Evolutionary conservation across 345 rosid species (phyloP), one percentile per base, ranked within the genome.

Genomic region (Balakata baccata): DNA sequence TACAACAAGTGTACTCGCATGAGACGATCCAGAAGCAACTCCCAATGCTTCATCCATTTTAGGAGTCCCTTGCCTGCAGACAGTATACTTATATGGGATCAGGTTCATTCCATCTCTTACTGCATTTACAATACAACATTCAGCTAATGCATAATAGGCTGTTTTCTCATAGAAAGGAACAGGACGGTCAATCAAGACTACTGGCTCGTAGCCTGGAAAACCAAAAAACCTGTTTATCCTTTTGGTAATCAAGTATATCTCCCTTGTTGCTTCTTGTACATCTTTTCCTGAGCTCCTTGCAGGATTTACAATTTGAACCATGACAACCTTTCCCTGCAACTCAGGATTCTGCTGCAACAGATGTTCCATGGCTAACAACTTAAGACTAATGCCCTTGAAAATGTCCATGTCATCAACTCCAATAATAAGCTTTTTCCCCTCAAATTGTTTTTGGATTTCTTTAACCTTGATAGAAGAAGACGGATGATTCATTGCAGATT

Each of bases 361-460:
- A 62, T 76, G 85, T 62, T 85, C 87, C 58, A 82, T 46, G 9
- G 87, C 85, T 1, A 82, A 64, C 56, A 85, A 66, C 74, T 85
- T 82, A 59, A 82, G 74, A 71, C 85, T 85, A 29, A 85, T 75
- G 51, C 87, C 87, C 62, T 85, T 85, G 66, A 85, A 82, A 50
- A 85, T 78, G 70, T 85, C 87, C 87, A 80, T 82, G 75, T 85
- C 87, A 68, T 85, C 87, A 17, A 82, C 80, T 29, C 87, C 87
- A 54, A 85, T 64, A 29, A 85, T 71, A 61, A 85, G 50, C 73
- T 51, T 80, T 53, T 80, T 82, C 53, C 79, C 85, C 71, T 51
- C 20, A 34, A 82, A 85, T 76, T 76, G 80, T 50, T 78, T 56
- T 72, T 75, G 78, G 45, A 85, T 73, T 73, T 82, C 87, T 34